Percentiles rank a stretch among this genome's conserved stretches.
Evolutionary conservation across 2,329 filamentous ascomycete genomes (phyloP).

Genomic region (Lachnellula occidentalis): DNA sequence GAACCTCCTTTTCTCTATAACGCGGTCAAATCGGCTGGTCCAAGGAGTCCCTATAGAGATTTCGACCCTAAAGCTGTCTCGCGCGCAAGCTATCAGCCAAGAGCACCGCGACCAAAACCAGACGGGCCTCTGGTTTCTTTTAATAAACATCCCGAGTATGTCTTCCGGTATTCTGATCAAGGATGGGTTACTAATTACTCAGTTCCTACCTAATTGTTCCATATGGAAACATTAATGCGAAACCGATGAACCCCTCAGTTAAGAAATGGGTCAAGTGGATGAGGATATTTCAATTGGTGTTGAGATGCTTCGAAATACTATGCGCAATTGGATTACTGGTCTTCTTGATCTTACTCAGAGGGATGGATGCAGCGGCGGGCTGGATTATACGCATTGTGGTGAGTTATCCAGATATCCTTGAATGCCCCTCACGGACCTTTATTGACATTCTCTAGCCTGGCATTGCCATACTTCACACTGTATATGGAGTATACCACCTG

Average conservation of each 20-base stretch:
- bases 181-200: conserved; percentile 9
- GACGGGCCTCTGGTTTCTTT: conserved; percentile 75
- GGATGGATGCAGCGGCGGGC: conserved; percentile 56
- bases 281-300: conserved; percentile 61
- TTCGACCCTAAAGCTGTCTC: conserved; percentile 88
- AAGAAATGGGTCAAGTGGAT: conserved; percentile 67
- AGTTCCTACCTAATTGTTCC: conserved; percentile 56
- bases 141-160: conserved; percentile 82
- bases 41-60: conserved; percentile 44
- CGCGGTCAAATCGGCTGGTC: conserved; percentile 40
- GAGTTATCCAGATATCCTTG: conserved; percentile 33
- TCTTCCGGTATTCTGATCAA: conserved; percentile 11
- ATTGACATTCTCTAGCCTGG: conserved; percentile 54
- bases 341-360: conserved; percentile 70
- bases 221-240: conserved; percentile 54
- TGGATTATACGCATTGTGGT: conserved; percentile 77
- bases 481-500: conserved; percentile 80
- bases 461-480: conserved; percentile 63
- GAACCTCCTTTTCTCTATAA: conserved; percentile 72
- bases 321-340: conserved; percentile 67
- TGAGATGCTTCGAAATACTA: conserved; percentile 63
- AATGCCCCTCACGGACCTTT: neutral
- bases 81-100: conserved; percentile 67
- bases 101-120: conserved; percentile 56
- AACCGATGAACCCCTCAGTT: conserved; percentile 62